Conservation (phyloP, 1,284 basidiomycete genomes). For the Rhodotorula mucilaginosa region DNA sequence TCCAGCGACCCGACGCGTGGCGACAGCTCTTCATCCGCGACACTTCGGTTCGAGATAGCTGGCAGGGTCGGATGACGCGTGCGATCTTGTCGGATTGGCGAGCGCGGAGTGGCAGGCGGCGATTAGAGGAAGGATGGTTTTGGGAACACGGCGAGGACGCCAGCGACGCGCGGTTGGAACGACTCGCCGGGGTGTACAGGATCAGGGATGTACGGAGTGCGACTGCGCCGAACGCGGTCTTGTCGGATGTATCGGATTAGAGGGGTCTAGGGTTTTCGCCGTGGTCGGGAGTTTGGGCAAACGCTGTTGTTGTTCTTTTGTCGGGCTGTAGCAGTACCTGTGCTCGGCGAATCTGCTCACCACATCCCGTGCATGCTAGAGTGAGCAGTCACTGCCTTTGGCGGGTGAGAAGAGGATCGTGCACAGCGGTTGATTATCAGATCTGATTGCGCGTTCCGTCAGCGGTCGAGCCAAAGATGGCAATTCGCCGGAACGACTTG, state of each 20-base stretch:
- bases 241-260: background rate
- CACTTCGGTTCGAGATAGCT: conserved; percentile 19
- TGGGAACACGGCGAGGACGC: conserved; percentile 10
- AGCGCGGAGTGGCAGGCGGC: background rate
- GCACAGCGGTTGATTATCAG: no score
- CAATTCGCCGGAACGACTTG: no score
- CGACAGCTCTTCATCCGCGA: conserved; percentile 17
- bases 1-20: conserved; percentile 26
- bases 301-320: no score
- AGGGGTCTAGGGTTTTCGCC: background rate
- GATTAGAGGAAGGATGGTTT: conserved; percentile 10
- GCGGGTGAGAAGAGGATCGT: no score
- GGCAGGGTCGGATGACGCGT: conserved; percentile 36
- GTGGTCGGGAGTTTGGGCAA: no score
- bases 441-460: no score
- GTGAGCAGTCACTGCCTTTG: no score
- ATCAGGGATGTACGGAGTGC: conserved; percentile 10
- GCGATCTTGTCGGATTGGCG: conserved; percentile 28
- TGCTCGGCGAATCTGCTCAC: no score
- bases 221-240: background rate
- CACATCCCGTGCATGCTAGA: no score
- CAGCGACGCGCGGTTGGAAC: conserved; percentile 3
- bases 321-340: no score
- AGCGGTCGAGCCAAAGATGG: no score
- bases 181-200: background rate